Percentiles rank a stretch among this genome's conserved stretches.
Conservation (phyloP, 345 rosid species). For the Limnanthes douglasii region DNA sequence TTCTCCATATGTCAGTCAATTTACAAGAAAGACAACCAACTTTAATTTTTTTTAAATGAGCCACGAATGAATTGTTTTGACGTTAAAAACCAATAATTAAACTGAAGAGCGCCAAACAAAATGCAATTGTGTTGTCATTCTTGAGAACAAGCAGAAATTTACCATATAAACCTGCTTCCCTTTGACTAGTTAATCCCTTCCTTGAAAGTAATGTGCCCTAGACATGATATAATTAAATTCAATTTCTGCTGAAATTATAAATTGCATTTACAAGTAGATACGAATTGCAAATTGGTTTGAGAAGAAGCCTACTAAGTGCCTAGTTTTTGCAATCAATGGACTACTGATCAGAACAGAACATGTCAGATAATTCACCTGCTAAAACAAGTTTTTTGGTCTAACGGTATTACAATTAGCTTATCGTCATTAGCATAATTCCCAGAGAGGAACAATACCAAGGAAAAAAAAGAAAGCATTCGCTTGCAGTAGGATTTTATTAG, state of each 20-base stretch:
- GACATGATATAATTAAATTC: slow-evolving; percentile 4
- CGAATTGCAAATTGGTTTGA: not conserved
- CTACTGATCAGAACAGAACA: too few species aligned
- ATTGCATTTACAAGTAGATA: not conserved
- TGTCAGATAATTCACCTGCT: too few species aligned
- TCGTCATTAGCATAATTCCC: too few species aligned
- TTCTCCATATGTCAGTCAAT: too few species aligned
- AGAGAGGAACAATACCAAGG: too few species aligned
- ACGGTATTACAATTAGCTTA: too few species aligned
- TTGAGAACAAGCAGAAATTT: slow-evolving; percentile 6
- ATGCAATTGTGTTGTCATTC: not conserved
- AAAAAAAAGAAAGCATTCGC: too few species aligned
- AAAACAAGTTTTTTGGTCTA: too few species aligned
- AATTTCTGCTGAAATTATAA: not conserved
- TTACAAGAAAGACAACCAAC: too few species aligned
- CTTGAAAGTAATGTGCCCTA: slow-evolving; percentile 5
- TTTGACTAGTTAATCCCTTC: slow-evolving; percentile 7
- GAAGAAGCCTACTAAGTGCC: not conserved
- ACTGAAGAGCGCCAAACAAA: slow-evolving; percentile 2
- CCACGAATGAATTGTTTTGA: not conserved
- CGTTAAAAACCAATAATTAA: not conserved
- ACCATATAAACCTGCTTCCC: slow-evolving; percentile 8
- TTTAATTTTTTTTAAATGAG: too few species aligned
- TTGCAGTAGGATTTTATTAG: too few species aligned
- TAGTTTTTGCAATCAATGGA: too few species aligned